Evolutionary conservation across 2,329 filamentous ascomycete genomes (phyloP), one percentile per base, ranked within the genome.

Genomic region (Alternaria metachromatica): DNA sequence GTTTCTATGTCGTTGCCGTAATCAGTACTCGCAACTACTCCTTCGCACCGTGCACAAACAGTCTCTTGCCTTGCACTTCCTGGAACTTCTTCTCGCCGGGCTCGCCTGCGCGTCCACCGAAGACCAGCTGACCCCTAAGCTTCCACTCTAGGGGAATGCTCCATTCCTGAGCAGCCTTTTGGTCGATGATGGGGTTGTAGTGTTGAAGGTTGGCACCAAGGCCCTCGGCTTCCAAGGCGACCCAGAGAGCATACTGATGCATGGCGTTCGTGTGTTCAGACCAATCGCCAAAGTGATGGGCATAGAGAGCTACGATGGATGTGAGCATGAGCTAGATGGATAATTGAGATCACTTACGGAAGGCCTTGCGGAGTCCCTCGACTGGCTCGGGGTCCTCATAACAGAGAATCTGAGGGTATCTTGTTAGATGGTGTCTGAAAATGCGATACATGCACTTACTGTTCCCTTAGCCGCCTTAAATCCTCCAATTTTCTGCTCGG

Each of bases 121-220:
- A 96, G 74, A 97, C 93, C 69, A 97, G 84, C 86, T 97, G 93
- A 23, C 92, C 90, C 76, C 90, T 88, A 68, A 97, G 87, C 76
- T 87, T 88, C 93, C 94, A 97, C 72, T 87, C 86, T 18, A 82
- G 75, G 46, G 92, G 91, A 30, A 97, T 73, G 61, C 86, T 86
- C 91, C 92, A 97, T 72, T 88, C 83, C 66, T 84, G 84, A 48
- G 86, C 82, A 57, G 94, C 90, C 83, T 89, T 88, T 69, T 86
- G 85, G 82, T 97, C 91, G 72, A 96, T 88, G 62, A 97, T 81
- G 20, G 93, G 93, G 87, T 93, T 96, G 86, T 97, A 97, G 84
- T 97, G 94, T 86, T 97, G 94, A 57, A 97, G 86, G 86, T 94
- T 97, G 78, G 90, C 92, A 69, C 93, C 93, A 60, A 96, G 87